A percentile compares a stretch with the other conserved stretches of the same genome.
Conservation (phyloP, 2,329 filamentous ascomycete genomes). For the Neofusicoccum umdonicola region DNA sequence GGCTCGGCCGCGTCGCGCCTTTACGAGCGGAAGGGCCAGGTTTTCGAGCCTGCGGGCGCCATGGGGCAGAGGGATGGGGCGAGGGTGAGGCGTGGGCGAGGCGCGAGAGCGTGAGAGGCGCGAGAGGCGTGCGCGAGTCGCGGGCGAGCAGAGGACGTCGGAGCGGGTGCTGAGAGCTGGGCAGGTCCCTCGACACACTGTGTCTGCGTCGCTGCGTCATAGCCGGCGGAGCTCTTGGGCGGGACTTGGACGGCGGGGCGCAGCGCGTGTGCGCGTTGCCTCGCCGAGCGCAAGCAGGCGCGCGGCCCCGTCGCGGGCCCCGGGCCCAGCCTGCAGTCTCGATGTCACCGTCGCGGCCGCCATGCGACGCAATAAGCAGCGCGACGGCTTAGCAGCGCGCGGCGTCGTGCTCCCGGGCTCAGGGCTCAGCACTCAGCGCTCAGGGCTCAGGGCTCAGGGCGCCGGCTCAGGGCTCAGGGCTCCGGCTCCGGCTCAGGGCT, state of each 20-base stretch:
- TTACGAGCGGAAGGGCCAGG: no score
- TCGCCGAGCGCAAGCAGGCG: neutral
- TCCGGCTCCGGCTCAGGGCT: no score
- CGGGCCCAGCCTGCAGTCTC: neutral
- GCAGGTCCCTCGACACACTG: neutral
- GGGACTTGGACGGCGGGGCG: neutral
- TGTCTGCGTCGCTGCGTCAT: conserved; percentile 1
- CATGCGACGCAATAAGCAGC: neutral
- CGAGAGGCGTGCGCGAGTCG: no score
- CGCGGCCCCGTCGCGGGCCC: no score
- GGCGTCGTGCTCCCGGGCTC: neutral
- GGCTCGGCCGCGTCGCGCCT: no score
- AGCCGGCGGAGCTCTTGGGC: neutral
- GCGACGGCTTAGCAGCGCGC: neutral
- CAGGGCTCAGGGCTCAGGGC: no score
- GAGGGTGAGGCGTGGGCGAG: no score
- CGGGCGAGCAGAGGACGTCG: no score
- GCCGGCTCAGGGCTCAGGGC: no score
- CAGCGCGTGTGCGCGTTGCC: neutral
- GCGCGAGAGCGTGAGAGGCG: no score
- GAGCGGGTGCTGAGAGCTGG: neutral
- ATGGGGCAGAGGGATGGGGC: no score
- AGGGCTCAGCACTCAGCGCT: neutral
- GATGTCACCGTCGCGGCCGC: neutral
- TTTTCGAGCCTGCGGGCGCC: no score